Evolutionary conservation across 139 green algal genomes (phyloP), one percentile per base, ranked within the genome.

Genomic region (Coelastrella sp.): DNA sequence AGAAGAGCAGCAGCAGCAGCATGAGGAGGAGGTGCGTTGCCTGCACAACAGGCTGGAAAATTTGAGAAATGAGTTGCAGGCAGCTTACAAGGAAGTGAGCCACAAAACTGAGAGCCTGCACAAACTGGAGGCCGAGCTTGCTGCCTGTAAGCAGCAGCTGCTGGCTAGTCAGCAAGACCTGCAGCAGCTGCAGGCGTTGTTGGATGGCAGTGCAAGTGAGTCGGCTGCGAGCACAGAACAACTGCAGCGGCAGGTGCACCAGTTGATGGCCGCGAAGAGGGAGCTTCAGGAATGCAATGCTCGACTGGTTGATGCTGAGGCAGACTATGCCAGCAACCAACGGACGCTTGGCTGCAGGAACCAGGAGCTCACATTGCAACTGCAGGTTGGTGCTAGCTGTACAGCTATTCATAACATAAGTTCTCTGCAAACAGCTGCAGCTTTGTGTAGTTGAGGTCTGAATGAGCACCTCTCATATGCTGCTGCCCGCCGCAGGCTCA

Each of bases 1-100:
- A 10, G 84, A 88, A 12, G 84, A 88, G 84, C 84, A 88, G 68
- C 84, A 88, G 68, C 65, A 76, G 56, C 84, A 88, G 84, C 84
- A 88, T 68, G 84, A 88, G 61, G 66, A 81, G 20, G 84, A 88
- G 84, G 68, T 88, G 20, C 19, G 84, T 8, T 11, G 60, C 20
- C 19, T 88, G 84, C 68, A 78, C 6, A 14, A 61, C 25, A 73
- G 84, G 84, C 68, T 88, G 7, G 19, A 68, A 6, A 49, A 66
- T 12, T 22, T 75, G 20, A 22, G 11, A 24, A 14, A 66, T 12
- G 66, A 88, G 68, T 19, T 61, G 56, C 60, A 73, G 19, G 25
- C 63, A 12, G 82, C 82, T 24, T 15, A 87, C 25, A 66, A 81
- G 20, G 58, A 66, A 24, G 19, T 20, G 56, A 56, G 59, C 7